Evolutionary conservation across 345 rosid species (phyloP), one percentile per base, ranked within the genome.

Genomic region (Luvunga scandens): DNA sequence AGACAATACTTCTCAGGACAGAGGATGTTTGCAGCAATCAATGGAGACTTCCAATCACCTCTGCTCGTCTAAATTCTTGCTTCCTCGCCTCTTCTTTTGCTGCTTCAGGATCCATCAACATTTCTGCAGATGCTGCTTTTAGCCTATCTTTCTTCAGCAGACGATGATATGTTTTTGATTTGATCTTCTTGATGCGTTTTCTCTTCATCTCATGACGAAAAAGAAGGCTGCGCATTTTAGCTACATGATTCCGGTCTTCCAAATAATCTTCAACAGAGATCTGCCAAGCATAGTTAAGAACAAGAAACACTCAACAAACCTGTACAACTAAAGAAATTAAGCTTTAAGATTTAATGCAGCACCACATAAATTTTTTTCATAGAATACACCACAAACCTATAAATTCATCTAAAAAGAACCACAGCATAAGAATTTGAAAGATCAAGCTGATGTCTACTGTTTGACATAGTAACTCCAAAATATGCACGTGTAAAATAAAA

Each of bases 171-270:
- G 97, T 87, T 87, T 91, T 96, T 21, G 98, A 94, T 87, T 96
- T 92, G 18, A 96, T 96, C 83, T 92, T 96, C 86, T 92, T 96
- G 24, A 94, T 77, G 42, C 91, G 92, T 85, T 94, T 94, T 78
- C 85, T 82, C 86, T 94, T 96, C 81, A 90, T 60, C 81, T 96
- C 99, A 72, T 96, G 97, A 31, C 88, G 95, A 80, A 92, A 96
- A 78, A 96, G 95, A 78, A 96, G 91, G 81, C 88, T 89, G 77
- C 97, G 91, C 92, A 92, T 90, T 85, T 92, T 96, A 48, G 98
- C 97, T 48, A 88, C 79, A 71, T 87, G 92, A 84, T 90, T 39
- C 69, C 84, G 89, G 76, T 82, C 75, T 69, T 85, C 88, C 72
- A 80, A 82, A 76, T 89, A 90, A 77, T 94, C 98, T 89, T 94